Evolutionary conservation across 2,329 filamentous ascomycete species (phyloP).

Genomic region (Scorias spongiosa): DNA sequence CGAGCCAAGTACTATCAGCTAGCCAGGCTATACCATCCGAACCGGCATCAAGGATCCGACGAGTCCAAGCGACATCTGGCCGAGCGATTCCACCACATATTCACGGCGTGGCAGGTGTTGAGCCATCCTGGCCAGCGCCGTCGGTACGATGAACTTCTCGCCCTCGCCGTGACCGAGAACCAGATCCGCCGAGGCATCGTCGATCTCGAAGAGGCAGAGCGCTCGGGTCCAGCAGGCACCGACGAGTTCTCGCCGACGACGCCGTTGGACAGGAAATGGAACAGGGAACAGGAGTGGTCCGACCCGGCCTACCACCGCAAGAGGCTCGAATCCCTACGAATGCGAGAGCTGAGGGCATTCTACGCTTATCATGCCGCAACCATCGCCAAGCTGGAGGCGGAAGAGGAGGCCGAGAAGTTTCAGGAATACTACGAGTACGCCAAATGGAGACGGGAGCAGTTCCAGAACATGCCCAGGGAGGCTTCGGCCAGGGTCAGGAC

Average conservation of each 20-base stretch:
- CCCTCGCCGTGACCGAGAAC: slow-evolving; percentile 16
- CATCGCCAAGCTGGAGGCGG: slow-evolving; percentile 17
- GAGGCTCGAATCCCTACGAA: slow-evolving; percentile 17
- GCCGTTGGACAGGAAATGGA: neutral
- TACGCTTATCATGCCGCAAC: slow-evolving; percentile 17
- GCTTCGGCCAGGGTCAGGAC: slow-evolving; percentile 16
- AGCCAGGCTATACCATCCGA: slow-evolving; percentile 64
- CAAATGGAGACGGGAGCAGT: slow-evolving; percentile 19
- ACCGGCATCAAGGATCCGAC: slow-evolving; percentile 34
- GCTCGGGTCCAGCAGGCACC: neutral
- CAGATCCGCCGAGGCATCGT: slow-evolving; percentile 11
- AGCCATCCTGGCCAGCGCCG: slow-evolving; percentile 14
- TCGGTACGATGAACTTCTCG: slow-evolving; percentile 15
- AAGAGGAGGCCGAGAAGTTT: slow-evolving; percentile 14
- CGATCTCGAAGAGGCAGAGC: slow-evolving; percentile 6
- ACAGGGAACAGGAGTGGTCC: neutral
- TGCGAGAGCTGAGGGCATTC: slow-evolving; percentile 17
- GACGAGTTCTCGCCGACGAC: neutral
- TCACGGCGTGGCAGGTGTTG: slow-evolving; percentile 17
- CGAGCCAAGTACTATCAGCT: slow-evolving; percentile 83
- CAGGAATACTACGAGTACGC: slow-evolving; percentile 15
- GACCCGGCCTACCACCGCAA: slow-evolving; percentile 7
- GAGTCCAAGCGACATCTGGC: slow-evolving; percentile 24
- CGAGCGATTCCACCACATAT: slow-evolving; percentile 16
- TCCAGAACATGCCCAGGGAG: slow-evolving; percentile 16